Evolutionary conservation across 2,329 filamentous ascomycete species (phyloP), one percentile per base, ranked within the genome.

Genomic region (Epichloe bromicola): DNA sequence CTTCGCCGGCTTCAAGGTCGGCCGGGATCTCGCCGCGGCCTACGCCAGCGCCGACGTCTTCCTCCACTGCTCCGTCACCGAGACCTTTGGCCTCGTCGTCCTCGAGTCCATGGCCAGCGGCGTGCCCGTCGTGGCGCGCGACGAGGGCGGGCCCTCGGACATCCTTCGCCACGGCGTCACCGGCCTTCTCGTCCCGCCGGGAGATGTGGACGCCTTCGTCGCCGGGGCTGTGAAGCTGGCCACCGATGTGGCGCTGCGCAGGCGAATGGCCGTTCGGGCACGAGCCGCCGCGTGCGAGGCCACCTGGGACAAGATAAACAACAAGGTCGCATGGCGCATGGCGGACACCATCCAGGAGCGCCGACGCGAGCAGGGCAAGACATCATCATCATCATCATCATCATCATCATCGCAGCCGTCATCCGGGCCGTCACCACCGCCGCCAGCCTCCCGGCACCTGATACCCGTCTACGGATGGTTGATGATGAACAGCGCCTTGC

Each of bases 81-180:
- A 86, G 64, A 86, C 83, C 0, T 86, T 86, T 62, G 83, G 83
- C 0, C 69, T 86, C 10, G 82, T 86, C 0, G 82, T 86, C 1
- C 68, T 86, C 2, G 83, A 86, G 63, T 78, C 79, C 3, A 85
- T 86, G 82, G 82, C 82, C 0, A 84, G 80, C 55, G 81, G 82
- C 3, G 73, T 87, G 2, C 82, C 82, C 0, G 82, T 86, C 23
- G 71, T 86, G 49, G 83, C 83, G 3, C 74, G 83, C 44, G 81
- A 86, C 58, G 79, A 83, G 60, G 83, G 83, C 10, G 83, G 83
- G 0, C 83, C 83, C 1, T 82, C 79, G 37, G 82, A 86, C 59
- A 85, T 82, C 49, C 73, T 86, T 37, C 68, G 71, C 26, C 68
- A 86, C 56, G 75, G 72, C 12, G 67, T 71, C 37, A 82, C 76